Conservation (phyloP, 352 stramenopile species). For the Globisporangium middletonii region DNA sequence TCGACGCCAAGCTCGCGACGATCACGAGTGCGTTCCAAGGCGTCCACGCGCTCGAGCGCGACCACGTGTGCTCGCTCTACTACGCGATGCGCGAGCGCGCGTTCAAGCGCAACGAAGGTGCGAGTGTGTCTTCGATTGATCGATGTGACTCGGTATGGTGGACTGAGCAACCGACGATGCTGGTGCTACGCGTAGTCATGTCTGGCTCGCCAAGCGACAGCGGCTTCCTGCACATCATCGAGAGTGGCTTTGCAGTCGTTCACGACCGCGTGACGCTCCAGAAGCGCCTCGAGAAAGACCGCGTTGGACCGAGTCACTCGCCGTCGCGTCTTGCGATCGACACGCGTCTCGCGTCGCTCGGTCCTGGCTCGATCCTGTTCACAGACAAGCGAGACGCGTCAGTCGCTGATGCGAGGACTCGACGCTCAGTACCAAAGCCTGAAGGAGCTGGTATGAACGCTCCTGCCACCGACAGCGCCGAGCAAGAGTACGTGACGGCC, state of each 20-base stretch:
- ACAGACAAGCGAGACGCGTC: constrained; percentile 13
- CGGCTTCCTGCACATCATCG: constrained; percentile 29
- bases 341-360: constrained; percentile 32
- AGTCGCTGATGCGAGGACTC: too few species aligned
- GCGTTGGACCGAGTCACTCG: constrained; percentile 3
- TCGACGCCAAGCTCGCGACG: constrained; percentile 26
- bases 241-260: constrained; percentile 34
- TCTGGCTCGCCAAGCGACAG: constrained; percentile 17
- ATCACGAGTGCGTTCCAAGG: constrained; percentile 27
- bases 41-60: constrained; percentile 25
- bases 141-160: too few species aligned
- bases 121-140: not conserved
- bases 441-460: not conserved
- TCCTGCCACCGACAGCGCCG: not conserved
- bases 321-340: constrained; percentile 24
- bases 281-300: constrained; percentile 10
- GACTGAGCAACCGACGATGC: not conserved
- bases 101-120: constrained; percentile 40
- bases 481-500: constrained; percentile 26
- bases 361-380: constrained; percentile 28
- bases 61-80: constrained; percentile 41
- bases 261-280: constrained; percentile 36
- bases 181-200: constrained; percentile 20
- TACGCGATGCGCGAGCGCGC: constrained; percentile 24
- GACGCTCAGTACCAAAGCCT: not conserved